A percentile compares a stretch with the other conserved stretches of the same genome.
Evolutionary conservation across 1,284 basidiomycete species (phyloP).

Genomic region (Rhodotorula sp.): DNA sequence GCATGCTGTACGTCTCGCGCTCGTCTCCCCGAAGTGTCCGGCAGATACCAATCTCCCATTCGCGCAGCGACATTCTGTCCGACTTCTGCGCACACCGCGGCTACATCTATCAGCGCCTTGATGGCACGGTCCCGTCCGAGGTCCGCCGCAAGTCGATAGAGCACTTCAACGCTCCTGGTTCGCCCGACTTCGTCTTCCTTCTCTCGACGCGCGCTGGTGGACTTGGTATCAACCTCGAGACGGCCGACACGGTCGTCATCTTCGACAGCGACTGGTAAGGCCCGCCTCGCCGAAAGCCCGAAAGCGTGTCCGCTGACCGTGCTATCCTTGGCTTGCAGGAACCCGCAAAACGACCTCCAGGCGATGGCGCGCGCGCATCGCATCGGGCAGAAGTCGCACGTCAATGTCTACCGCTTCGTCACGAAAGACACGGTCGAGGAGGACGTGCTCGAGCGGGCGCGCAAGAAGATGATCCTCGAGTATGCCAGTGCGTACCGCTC

Average conservation of each 20-base stretch:
- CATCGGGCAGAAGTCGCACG: slow-evolving; percentile 96
- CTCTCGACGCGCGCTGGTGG: slow-evolving; percentile 96
- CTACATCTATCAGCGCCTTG: slow-evolving; percentile 78
- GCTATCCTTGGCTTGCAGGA: slow-evolving; percentile 58
- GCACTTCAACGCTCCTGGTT: slow-evolving; percentile 72
- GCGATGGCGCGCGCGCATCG: slow-evolving; percentile 98
- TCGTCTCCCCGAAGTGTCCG: background rate
- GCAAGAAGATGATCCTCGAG: slow-evolving; percentile 99
- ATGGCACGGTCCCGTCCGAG: slow-evolving; percentile 72
- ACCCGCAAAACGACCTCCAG: slow-evolving; percentile 97
- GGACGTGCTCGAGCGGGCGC: slow-evolving; percentile 94
- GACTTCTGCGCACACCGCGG: slow-evolving; percentile 92
- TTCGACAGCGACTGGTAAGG: slow-evolving; percentile 67
- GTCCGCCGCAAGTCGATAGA: slow-evolving; percentile 81
- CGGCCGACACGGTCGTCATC: slow-evolving; percentile 97
- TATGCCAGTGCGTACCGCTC: slow-evolving; percentile 80
- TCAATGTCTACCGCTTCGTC: slow-evolving; percentile 95
- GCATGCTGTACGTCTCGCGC: slow-evolving; percentile 65
- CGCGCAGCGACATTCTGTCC: slow-evolving; percentile 77
- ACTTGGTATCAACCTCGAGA: slow-evolving; percentile 96
- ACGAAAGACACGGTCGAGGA: slow-evolving; percentile 99
- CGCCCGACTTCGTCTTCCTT: slow-evolving; percentile 88
- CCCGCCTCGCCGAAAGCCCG: too few species aligned
- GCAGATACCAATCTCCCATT: background rate
- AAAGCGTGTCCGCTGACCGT: slow-evolving; percentile 32